Conservation (phyloP, 2,329 filamentous ascomycete species). For the Phialocephala subalpina region DNA sequence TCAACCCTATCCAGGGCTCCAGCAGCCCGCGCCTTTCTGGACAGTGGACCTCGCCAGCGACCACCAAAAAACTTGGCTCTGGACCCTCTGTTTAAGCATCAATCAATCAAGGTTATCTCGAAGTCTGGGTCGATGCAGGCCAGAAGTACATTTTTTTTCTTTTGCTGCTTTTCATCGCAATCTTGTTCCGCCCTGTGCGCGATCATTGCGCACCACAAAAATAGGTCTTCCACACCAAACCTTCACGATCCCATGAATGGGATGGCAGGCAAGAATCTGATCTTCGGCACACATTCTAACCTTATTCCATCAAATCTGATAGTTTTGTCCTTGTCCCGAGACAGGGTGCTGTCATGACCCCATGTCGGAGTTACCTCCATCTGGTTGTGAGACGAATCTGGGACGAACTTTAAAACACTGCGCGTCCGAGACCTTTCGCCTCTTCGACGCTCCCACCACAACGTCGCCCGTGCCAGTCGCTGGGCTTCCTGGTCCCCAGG, state of each 20-base stretch:
- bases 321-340: slow-evolving; percentile 25
- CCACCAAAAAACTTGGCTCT: slow-evolving; percentile 3
- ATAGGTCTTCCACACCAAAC: not conserved
- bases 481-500: slow-evolving; percentile 9
- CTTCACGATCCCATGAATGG: slow-evolving; percentile 13
- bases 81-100: slow-evolving; percentile 1
- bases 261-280: slow-evolving; percentile 31
- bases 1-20: not conserved
- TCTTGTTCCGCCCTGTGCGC: not conserved
- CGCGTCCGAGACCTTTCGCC: slow-evolving; percentile 36
- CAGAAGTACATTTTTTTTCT: not conserved
- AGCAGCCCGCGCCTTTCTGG: not conserved
- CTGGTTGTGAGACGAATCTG: slow-evolving; percentile 41
- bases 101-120: slow-evolving; percentile 9
- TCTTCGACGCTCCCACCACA: slow-evolving; percentile 26
- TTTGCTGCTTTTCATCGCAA: not conserved
- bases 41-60: not conserved
- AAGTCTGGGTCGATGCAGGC: not conserved
- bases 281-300: slow-evolving; percentile 25
- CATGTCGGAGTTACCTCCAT: slow-evolving; percentile 29
- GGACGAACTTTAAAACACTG: slow-evolving; percentile 38
- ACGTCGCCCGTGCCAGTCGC: slow-evolving; percentile 29
- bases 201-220: slow-evolving; percentile 1
- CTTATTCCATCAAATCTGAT: slow-evolving; percentile 27
- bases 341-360: slow-evolving; percentile 33